Evolutionary conservation across 2,329 filamentous ascomycete genomes (phyloP).

Genomic region (Aspergillus ruber): DNA sequence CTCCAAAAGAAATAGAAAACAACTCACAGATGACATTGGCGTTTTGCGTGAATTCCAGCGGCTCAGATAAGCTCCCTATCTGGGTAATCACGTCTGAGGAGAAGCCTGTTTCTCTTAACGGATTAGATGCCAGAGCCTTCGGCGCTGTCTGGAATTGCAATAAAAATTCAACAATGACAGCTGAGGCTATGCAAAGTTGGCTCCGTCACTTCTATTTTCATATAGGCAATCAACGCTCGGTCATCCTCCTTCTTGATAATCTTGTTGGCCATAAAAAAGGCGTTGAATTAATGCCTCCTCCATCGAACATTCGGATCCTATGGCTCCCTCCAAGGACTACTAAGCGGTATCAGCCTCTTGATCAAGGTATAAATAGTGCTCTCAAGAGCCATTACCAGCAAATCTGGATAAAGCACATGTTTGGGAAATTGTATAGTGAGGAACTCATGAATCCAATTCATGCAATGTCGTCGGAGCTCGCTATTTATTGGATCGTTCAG

Average conservation of each 20-base stretch:
- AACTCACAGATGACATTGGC: background rate
- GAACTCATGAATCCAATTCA: background rate
- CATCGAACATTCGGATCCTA: background rate
- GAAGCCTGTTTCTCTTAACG: background rate
- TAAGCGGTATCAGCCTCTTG: background rate
- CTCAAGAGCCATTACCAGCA: background rate
- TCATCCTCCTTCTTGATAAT: background rate
- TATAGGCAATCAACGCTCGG: background rate
- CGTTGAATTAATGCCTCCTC: background rate
- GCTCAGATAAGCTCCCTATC: background rate
- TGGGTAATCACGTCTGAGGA: background rate
- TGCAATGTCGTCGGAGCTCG: background rate
- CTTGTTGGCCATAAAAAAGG: background rate
- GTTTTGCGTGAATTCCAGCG: background rate
- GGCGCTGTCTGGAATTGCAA: background rate
- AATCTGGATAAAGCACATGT: background rate
- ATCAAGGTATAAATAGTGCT: background rate
- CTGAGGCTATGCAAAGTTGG: background rate
- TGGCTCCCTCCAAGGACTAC: background rate
- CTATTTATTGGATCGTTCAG: background rate
- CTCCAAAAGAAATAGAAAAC: background rate
- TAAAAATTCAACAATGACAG: background rate
- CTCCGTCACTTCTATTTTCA: background rate
- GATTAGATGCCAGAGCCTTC: background rate
- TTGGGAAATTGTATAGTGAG: background rate